These are phyloP conservation scores for Suillus placidus DNA, from an alignment of 768 basidiomycete genomes.

Conservation along the genomic window DNA sequence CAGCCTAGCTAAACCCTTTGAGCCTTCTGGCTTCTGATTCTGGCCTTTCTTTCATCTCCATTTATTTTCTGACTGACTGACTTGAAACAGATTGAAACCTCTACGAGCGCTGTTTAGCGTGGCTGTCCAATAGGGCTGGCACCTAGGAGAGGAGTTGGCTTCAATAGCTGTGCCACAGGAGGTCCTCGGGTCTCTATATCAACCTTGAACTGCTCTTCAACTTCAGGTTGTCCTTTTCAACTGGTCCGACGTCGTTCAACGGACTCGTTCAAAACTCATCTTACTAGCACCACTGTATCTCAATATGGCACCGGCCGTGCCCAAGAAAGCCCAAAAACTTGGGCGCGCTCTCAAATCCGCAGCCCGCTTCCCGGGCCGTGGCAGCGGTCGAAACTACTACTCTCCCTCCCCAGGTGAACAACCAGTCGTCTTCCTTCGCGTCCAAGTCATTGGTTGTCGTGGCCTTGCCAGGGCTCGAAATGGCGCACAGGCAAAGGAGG, in stretches of 20 bases:
- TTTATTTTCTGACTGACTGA: background rate
- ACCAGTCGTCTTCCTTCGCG: constrained; percentile 65
- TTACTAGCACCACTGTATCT: background rate
- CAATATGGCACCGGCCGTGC: constrained; percentile 36
- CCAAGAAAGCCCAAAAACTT: constrained; percentile 52
- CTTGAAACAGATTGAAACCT: background rate
- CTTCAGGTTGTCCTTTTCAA: background rate
- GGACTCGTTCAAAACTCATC: background rate
- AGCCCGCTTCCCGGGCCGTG: constrained; percentile 53
- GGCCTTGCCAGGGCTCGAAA: constrained; percentile 38
- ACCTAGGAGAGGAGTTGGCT: background rate
- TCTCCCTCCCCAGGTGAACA: constrained; percentile 60
- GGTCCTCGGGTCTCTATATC: background rate
- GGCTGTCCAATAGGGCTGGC: background rate
- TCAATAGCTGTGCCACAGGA: background rate
- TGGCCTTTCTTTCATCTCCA: background rate
- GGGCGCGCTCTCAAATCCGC: constrained; percentile 63
- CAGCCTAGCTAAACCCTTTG: background rate
- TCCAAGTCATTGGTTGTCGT: constrained; percentile 69
- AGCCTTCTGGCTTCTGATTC: background rate
- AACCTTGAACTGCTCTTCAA: background rate
- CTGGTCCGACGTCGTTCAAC: background rate
- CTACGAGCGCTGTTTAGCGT: background rate
- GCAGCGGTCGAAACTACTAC: constrained; percentile 39
- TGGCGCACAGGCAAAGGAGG: constrained; percentile 63